Evolutionary conservation across 768 basidiomycete genomes (phyloP).

Genomic region (Boletales sp.): DNA sequence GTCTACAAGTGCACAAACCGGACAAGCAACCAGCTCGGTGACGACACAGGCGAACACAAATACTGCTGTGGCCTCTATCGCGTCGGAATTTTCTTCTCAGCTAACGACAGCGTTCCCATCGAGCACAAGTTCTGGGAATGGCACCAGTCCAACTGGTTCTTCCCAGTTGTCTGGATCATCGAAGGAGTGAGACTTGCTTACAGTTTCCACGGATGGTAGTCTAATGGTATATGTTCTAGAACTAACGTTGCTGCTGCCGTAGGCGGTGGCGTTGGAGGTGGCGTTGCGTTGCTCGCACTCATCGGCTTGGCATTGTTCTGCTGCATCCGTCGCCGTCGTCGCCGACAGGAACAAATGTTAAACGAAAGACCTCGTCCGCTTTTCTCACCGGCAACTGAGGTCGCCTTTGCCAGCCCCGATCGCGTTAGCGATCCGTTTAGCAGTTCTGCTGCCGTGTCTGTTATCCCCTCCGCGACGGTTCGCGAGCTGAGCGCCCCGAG

Average conservation of each 20-base stretch:
- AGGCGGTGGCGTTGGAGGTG: slow-evolving; percentile 19
- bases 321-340: slow-evolving; percentile 12
- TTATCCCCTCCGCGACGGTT: neutral
- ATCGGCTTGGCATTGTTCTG: slow-evolving; percentile 5
- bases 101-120: too few relatives aligned
- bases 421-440: slow-evolving; percentile 2
- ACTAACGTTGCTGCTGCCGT: slow-evolving; percentile 10
- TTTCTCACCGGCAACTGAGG: slow-evolving; percentile 3
- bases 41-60: too few relatives aligned
- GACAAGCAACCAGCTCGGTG: too few relatives aligned
- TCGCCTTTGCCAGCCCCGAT: neutral
- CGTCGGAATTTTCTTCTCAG: too few relatives aligned
- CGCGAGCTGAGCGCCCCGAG: neutral
- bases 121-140: too few relatives aligned
- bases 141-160: neutral
- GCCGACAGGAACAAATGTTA: neutral
- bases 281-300: slow-evolving; percentile 12
- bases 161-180: neutral
- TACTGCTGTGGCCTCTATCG: too few relatives aligned
- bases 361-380: slow-evolving; percentile 11
- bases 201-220: neutral
- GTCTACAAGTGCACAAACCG: too few relatives aligned
- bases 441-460: neutral
- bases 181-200: slow-evolving; percentile 8
- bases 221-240: slow-evolving; percentile 7